These are phyloP conservation scores for Hamigera avellanea DNA, from an alignment of 495 filamentous ascomycete species.

Conservation along the genomic window DNA sequence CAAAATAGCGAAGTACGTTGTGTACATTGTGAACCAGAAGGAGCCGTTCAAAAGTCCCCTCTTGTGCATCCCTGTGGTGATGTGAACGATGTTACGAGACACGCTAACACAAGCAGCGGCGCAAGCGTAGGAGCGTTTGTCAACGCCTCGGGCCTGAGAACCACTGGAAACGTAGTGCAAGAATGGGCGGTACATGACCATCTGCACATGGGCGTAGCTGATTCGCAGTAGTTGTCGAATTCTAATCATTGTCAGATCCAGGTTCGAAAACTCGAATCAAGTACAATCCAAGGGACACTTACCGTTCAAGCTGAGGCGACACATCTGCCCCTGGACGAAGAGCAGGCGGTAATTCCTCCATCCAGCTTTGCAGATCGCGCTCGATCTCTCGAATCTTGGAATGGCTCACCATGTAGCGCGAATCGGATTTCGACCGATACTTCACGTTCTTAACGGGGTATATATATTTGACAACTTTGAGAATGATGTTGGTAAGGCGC, in stretches of 20 bases:
- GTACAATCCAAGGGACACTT: conserved; percentile 19
- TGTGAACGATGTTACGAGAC: conserved; percentile 88
- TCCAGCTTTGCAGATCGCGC: conserved; percentile 72
- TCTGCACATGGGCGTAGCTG: conserved; percentile 81
- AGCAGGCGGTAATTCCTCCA: conserved; percentile 60
- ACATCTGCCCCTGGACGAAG: conserved; percentile 68
- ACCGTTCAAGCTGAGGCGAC: conserved; percentile 64
- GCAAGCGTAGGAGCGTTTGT: conserved; percentile 81
- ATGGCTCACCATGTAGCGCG: conserved; percentile 79
- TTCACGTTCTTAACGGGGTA: conserved; percentile 73
- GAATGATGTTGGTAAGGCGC: conserved; percentile 59
- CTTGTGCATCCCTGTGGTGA: conserved; percentile 80
- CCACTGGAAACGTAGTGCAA: conserved; percentile 82
- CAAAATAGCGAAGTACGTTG: conserved; percentile 87
- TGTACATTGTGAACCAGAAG: conserved; percentile 96
- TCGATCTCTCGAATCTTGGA: conserved; percentile 86
- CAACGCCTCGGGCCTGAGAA: conserved; percentile 53
- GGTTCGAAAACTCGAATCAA: not conserved
- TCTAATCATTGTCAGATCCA: conserved; percentile 32
- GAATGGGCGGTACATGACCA: conserved; percentile 92
- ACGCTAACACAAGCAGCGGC: conserved; percentile 87
- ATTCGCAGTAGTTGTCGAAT: conserved; percentile 80
- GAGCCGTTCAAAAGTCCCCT: conserved; percentile 73
- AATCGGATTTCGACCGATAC: conserved; percentile 34
- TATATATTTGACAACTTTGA: conserved; percentile 78